A percentile compares a stretch with the other conserved stretches of the same genome.
Evolutionary conservation across 768 basidiomycete species (phyloP).

Genomic region (Leccinellum luteum): DNA sequence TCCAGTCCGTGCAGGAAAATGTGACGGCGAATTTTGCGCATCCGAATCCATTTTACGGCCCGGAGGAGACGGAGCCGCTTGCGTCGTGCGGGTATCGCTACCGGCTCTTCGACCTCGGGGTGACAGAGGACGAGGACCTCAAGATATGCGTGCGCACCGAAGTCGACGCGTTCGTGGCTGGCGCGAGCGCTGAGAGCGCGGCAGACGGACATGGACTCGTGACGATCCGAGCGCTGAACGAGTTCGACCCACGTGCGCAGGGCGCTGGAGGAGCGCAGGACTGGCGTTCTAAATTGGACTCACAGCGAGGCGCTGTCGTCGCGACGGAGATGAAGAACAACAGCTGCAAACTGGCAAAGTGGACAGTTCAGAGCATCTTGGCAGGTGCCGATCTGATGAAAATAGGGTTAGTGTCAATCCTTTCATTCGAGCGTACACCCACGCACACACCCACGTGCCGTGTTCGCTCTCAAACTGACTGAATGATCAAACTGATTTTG

Average conservation of each 20-base stretch:
- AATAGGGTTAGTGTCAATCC: conserved; percentile 69
- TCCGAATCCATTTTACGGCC: conserved; percentile 93
- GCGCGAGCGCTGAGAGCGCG: conserved; percentile 48
- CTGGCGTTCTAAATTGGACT: conserved; percentile 96
- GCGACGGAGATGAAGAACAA: conserved; percentile 99
- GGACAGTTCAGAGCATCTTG: conserved; percentile 93
- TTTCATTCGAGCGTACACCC: background rate
- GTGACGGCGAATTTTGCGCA: conserved; percentile 71
- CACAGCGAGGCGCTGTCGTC: conserved; percentile 95
- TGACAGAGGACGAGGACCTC: conserved; percentile 88
- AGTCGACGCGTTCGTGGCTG: conserved; percentile 83
- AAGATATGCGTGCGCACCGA: conserved; percentile 93
- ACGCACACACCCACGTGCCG: background rate
- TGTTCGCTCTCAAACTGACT: conserved; percentile 7
- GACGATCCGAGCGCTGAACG: conserved; percentile 93
- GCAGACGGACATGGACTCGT: conserved; percentile 73
- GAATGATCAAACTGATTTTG: conserved; percentile 9
- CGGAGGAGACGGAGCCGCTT: conserved; percentile 91
- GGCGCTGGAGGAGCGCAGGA: conserved; percentile 97
- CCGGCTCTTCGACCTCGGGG: conserved; percentile 88
- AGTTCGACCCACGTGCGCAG: conserved; percentile 88
- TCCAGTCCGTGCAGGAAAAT: conserved; percentile 86
- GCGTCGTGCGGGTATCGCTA: conserved; percentile 97
- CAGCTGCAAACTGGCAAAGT: conserved; percentile 94
- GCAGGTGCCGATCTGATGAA: conserved; percentile 97